Conservation (phyloP, 2,329 filamentous ascomycete genomes). For the Aspergillus spinulosporus region DNA sequence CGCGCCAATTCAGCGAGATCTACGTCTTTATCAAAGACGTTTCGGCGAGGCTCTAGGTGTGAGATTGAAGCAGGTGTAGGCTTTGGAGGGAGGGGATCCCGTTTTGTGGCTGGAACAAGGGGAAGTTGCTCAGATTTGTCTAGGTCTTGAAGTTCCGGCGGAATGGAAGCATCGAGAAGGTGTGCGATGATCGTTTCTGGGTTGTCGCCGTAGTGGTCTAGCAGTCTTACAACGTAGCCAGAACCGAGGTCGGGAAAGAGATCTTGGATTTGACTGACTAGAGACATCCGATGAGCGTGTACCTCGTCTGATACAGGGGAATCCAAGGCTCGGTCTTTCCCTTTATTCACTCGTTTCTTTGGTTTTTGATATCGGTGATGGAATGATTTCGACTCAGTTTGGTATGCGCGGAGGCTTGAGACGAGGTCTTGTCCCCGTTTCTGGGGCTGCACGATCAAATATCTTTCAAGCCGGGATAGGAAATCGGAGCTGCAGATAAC, state of each 20-base stretch:
- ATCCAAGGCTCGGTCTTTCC: constrained; percentile 39
- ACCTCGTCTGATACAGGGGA: constrained; percentile 49
- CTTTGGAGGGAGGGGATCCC: constrained; percentile 56
- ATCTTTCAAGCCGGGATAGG: constrained; percentile 49
- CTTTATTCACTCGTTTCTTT: constrained; percentile 40
- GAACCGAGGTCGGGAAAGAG: constrained; percentile 85
- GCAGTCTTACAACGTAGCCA: constrained; percentile 73
- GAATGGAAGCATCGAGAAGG: constrained; percentile 74
- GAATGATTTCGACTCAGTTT: constrained; percentile 38
- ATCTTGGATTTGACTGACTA: constrained; percentile 88
- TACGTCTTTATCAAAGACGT: constrained; percentile 73
- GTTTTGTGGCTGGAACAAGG: constrained; percentile 47
- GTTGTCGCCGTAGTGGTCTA: constrained; percentile 76
- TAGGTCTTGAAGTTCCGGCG: constrained; percentile 63
- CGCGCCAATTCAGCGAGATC: constrained; percentile 72
- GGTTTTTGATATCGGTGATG: constrained; percentile 46
- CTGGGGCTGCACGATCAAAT: constrained; percentile 36
- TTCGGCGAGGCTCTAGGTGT: constrained; percentile 56
- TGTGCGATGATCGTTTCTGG: constrained; percentile 78
- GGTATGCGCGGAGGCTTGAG: constrained; percentile 41
- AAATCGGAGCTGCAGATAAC: constrained; percentile 79
- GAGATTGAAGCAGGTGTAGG: constrained; percentile 34
- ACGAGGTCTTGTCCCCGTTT: constrained; percentile 46
- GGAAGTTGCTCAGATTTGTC: constrained; percentile 62
- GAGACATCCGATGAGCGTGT: constrained; percentile 78